phyloP scores from a whole-genome alignment of 2,329 filamentous ascomycete genomes.

The Fusarium odoratissimum region DNA sequence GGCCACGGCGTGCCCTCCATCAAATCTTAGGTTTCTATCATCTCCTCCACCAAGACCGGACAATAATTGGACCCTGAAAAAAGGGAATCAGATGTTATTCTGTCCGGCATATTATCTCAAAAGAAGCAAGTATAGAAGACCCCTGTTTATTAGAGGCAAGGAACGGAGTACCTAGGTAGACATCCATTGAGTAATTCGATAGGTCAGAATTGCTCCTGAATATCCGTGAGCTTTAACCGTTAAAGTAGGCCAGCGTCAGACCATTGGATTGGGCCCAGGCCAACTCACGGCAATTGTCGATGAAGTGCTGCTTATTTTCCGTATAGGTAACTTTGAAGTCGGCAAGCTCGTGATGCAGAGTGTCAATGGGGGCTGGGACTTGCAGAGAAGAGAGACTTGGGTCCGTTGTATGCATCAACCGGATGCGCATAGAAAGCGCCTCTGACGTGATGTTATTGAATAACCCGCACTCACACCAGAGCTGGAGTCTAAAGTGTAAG shows the following conservation, averaged over 20 bases:
- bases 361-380: slow-evolving; percentile 31
- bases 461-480: slow-evolving; percentile 12
- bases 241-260: slow-evolving; percentile 17
- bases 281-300: slow-evolving; percentile 27
- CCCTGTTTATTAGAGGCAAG: slow-evolving; percentile 22
- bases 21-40: background rate
- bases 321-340: background rate
- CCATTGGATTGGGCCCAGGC: background rate
- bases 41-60: background rate
- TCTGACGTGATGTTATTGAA: slow-evolving; percentile 31
- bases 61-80: slow-evolving; percentile 20
- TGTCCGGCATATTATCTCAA: slow-evolving; percentile 1
- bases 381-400: slow-evolving; percentile 10
- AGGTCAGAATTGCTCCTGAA: slow-evolving; percentile 21
- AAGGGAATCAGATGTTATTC: background rate
- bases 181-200: slow-evolving; percentile 16
- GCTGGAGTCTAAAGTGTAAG: background rate
- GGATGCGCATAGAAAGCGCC: slow-evolving; percentile 32
- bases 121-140: slow-evolving; percentile 18
- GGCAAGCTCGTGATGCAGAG: slow-evolving; percentile 35
- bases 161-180: background rate
- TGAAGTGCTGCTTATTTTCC: slow-evolving; percentile 23
- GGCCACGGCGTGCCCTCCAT: background rate
- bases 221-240: slow-evolving; percentile 12
- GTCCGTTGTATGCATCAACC: slow-evolving; percentile 33